Evolutionary conservation across 1,284 basidiomycete species (phyloP), one percentile per base, ranked within the genome.

Genomic region (Ceratobasidium sp.): DNA sequence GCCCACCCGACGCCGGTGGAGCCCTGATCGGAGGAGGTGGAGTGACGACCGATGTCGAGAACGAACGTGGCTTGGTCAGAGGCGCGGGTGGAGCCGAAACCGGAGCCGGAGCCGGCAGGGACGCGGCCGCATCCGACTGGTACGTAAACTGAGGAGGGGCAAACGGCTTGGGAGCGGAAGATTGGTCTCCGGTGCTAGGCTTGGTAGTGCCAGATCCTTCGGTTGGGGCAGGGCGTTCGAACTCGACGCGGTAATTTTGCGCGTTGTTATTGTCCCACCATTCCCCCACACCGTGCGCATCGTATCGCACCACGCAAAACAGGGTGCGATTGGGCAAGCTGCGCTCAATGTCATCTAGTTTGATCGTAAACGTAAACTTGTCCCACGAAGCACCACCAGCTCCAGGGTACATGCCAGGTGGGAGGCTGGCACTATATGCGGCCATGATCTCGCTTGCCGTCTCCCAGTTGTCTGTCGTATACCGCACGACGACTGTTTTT

Each of bases 311-410:
- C 38, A 87, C 92, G 23, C 93, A 82, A 80, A 84, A 87, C 56
- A 95, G 80, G 14, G 85, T 86, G 42, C 90, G 84, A 8, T 87
- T 85, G 44, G 85, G 83, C n/a, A 95, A 82, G 73, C 85, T 86
- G 53, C 84, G 82, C 62, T 86, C 86, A 77, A 92, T 90, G 76
- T 93, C 91, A 75, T 91, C 89, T 38, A 96, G 84, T 66, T 86
- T 87, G 78, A 95, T 88, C 4, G 78, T 76, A 75, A 83, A 83
- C 67, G 78, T 77, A 79, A 84, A 83, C 44, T 82, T 77, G 75
- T 83, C 83, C 82, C 82, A 83, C 79, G 12, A 80, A 79, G 51
- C 66, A 59, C 33, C 28, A 3, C 51, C 59, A 33, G 70, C 56
- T n/a, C 49, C 64, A 48, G 51, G 72, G 25, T 60, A 69, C 58